Evolutionary conservation across 768 basidiomycete genomes (phyloP).

Genomic region (Termitomyces sp.): DNA sequence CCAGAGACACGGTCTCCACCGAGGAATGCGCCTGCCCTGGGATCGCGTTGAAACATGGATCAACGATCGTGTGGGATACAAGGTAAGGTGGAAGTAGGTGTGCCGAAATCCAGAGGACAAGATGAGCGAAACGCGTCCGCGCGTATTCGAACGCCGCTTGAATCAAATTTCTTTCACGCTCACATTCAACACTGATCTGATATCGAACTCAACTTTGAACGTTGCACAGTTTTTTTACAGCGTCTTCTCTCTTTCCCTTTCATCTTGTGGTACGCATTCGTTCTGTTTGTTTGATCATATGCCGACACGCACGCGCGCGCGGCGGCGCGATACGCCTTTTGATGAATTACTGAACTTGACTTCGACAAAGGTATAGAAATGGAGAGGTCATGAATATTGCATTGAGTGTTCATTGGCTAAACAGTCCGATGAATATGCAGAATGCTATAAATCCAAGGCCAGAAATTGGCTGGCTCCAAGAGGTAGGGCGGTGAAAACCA

Average conservation of each 20-base stretch:
- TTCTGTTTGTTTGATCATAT: too few relatives aligned
- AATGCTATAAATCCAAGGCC: slow-evolving; percentile 10
- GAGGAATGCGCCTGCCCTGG: slow-evolving; percentile 86
- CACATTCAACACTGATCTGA: not conserved
- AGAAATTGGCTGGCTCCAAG: not conserved
- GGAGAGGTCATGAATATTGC: not conserved
- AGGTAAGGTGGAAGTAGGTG: not conserved
- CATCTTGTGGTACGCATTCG: too few relatives aligned
- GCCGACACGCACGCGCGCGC: too few relatives aligned
- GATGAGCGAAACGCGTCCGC: slow-evolving; percentile 19
- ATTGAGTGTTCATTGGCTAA: slow-evolving; percentile 8
- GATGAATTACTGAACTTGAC: too few relatives aligned
- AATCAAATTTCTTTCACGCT: slow-evolving; percentile 10
- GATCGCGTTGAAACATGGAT: slow-evolving; percentile 86
- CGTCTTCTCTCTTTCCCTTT: too few relatives aligned
- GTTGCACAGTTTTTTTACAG: too few relatives aligned
- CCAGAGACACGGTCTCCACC: slow-evolving; percentile 93
- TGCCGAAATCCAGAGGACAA: not conserved
- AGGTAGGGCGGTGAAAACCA: not conserved
- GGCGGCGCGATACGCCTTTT: too few relatives aligned
- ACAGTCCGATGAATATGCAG: slow-evolving; percentile 7
- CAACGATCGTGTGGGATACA: slow-evolving; percentile 7
- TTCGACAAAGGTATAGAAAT: not conserved
- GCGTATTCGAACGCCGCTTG: slow-evolving; percentile 22
- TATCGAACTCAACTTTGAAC: too few relatives aligned